Evolutionary conservation across 345 rosid species (phyloP).

Genomic region (Hirschfeldia incana): DNA sequence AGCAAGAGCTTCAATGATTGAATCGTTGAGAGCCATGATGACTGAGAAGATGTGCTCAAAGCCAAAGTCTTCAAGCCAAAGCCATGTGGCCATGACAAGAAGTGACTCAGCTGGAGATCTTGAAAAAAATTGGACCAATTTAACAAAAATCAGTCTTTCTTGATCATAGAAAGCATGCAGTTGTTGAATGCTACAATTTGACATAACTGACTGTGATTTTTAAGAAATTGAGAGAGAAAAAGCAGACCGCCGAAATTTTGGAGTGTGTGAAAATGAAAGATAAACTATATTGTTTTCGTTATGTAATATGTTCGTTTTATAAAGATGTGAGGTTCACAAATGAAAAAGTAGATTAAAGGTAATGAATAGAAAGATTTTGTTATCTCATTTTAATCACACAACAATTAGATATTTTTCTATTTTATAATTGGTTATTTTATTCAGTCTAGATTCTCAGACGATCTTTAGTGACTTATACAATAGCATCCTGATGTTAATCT

Average conservation of each 20-base stretch:
- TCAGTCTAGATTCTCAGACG: too few relatives aligned
- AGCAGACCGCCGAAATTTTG: not conserved
- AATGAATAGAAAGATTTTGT: not conserved
- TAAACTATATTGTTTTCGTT: not conserved
- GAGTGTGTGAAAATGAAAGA: not conserved
- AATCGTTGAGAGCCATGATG: slow-evolving; percentile 8
- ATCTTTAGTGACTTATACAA: too few relatives aligned
- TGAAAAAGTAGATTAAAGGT: not conserved
- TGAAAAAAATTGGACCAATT: slow-evolving; percentile 29
- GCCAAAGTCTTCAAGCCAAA: slow-evolving; percentile 48
- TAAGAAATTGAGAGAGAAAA: not conserved
- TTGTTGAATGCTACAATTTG: slow-evolving; percentile 3
- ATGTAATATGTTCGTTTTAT: not conserved
- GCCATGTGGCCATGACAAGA: slow-evolving; percentile 47
- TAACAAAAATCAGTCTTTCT: slow-evolving; percentile 40
- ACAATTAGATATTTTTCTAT: too few relatives aligned
- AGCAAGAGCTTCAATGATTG: slow-evolving; percentile 24
- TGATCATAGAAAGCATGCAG: slow-evolving; percentile 33
- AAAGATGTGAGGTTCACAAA: not conserved
- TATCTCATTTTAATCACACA: not conserved
- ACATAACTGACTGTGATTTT: slow-evolving; percentile 15
- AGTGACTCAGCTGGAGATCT: slow-evolving; percentile 43
- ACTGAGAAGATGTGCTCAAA: slow-evolving; percentile 29
- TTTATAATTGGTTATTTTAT: too few relatives aligned
- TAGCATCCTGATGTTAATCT: too few relatives aligned